Evolutionary conservation across 2,329 filamentous ascomycete genomes (phyloP).

Genomic region (Fusarium xyrophilum): DNA sequence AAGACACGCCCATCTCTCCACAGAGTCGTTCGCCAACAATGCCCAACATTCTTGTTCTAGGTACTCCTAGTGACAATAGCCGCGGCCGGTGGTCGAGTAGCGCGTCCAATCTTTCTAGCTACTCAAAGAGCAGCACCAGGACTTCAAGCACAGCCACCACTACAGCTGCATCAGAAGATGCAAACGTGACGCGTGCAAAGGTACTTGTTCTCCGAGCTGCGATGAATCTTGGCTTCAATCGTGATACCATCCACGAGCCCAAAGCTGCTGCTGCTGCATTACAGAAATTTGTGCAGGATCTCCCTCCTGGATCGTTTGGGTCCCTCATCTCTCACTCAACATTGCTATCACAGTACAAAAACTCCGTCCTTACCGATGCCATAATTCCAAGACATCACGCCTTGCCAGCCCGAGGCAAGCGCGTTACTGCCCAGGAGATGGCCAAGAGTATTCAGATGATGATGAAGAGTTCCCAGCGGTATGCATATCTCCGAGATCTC

Average conservation of each 20-base stretch:
- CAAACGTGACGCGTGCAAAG: slow-evolving; percentile 79
- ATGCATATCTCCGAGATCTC: slow-evolving; percentile 80
- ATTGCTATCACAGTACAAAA: slow-evolving; percentile 80
- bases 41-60: slow-evolving; percentile 88
- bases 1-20: slow-evolving; percentile 84
- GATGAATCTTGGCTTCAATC: slow-evolving; percentile 81
- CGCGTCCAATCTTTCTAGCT: slow-evolving; percentile 78
- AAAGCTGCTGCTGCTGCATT: slow-evolving; percentile 62
- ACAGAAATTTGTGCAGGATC: slow-evolving; percentile 75
- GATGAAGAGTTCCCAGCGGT: slow-evolving; percentile 69
- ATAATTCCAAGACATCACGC: slow-evolving; percentile 53
- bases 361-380: slow-evolving; percentile 76
- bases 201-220: slow-evolving; percentile 83
- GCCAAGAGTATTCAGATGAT: slow-evolving; percentile 81
- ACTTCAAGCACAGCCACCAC: slow-evolving; percentile 77
- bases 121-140: slow-evolving; percentile 72
- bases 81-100: slow-evolving; percentile 81
- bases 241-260: slow-evolving; percentile 57
- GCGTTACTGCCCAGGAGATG: slow-evolving; percentile 74
- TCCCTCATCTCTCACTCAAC: slow-evolving; percentile 71
- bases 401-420: slow-evolving; percentile 61
- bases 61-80: slow-evolving; percentile 67
- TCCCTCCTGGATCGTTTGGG: slow-evolving; percentile 82
- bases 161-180: slow-evolving; percentile 72
- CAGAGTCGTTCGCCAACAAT: slow-evolving; percentile 77